Base-by-base conservation (phyloP, 2,329 filamentous ascomycete genomes). In the Botrytis sinoallii region DNA sequence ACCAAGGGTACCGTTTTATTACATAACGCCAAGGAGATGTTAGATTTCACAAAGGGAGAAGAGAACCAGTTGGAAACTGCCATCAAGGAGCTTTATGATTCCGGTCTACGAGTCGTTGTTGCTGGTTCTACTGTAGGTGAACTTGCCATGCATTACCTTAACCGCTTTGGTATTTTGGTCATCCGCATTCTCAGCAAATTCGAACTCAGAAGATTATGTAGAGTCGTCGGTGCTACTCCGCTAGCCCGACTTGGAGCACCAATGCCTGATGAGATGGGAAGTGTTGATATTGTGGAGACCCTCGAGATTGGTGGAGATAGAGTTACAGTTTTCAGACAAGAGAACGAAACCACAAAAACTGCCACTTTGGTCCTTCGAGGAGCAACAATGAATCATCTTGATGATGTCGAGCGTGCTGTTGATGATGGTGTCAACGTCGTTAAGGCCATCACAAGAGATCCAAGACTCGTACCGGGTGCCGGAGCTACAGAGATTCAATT, bases 201-300 rank as follows among this genome's bases (percentile, higher is more conserved):
- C 81, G 96, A 99, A 85, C 90, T 99, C 75, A 92, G 96, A 79
- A 90, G 96, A 80, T 87, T 98, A 80, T 99, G 97, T 88, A 92
- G 96, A 76, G 96, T 99, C 38, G 95, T 98, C 70, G 95, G 95
- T 76, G 96, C 96, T 73, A 98, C 96, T 22, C 96, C 96, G n/a
- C 88, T 99, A 76, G 97, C 97, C 71, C 92, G 96, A 79, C 88
- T 99, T 66, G 96, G 96, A 77, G 96, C 97, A 25, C 96, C 96
- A 63, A 99, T 99, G 96, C 96, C 97, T n/a, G 96, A 99, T 79
- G 96, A 99, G 87, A 98, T 97, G 95, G 96, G 96, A 77, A 92
- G 85, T 79, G 90, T 99, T 76, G 96, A 99, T 82, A 84, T 99
- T 73, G 96, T 99, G 46, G 96, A 99, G 88, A 98, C 97, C 1